These are phyloP conservation scores for Onygenales sp. DNA, from an alignment of 2,329 filamentous ascomycete species.

Conservation along the genomic window DNA sequence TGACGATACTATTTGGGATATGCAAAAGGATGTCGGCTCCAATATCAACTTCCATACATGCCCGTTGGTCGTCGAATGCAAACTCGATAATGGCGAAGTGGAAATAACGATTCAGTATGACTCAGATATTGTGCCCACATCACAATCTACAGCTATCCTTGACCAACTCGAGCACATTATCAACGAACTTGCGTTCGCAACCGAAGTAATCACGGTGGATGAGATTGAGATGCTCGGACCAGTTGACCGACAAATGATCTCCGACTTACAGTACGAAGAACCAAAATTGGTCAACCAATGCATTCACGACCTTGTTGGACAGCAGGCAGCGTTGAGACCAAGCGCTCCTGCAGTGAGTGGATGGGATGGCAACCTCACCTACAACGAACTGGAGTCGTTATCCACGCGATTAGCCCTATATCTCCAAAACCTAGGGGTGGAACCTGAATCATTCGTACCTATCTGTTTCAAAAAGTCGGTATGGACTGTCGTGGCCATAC, in stretches of 20 bases:
- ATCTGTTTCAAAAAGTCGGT: slow-evolving; percentile 36
- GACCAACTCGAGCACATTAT: neutral
- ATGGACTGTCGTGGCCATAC: slow-evolving; percentile 33
- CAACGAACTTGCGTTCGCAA: slow-evolving; percentile 27
- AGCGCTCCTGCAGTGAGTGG: slow-evolving; percentile 13
- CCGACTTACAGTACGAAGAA: slow-evolving; percentile 17
- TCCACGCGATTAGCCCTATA: slow-evolving; percentile 27
- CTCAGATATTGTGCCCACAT: neutral
- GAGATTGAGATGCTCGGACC: neutral
- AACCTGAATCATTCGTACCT: slow-evolving; percentile 26
- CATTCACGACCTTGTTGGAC: slow-evolving; percentile 12
- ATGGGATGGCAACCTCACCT: slow-evolving; percentile 28
- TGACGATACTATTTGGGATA: neutral
- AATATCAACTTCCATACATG: slow-evolving; percentile 20
- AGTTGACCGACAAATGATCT: neutral
- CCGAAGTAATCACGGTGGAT: slow-evolving; percentile 18
- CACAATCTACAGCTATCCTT: neutral
- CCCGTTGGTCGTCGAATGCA: slow-evolving; percentile 26
- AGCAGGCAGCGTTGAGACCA: slow-evolving; percentile 5
- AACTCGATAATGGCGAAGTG: slow-evolving; percentile 10
- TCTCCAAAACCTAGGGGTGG: slow-evolving; percentile 26
- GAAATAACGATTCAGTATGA: slow-evolving; percentile 14
- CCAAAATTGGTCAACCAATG: slow-evolving; percentile 18
- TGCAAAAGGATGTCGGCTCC: neutral
- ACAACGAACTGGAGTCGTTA: slow-evolving; percentile 26